Evolutionary conservation across 2,329 filamentous ascomycete species (phyloP).

Genomic region (Zymoseptoria crescenta): DNA sequence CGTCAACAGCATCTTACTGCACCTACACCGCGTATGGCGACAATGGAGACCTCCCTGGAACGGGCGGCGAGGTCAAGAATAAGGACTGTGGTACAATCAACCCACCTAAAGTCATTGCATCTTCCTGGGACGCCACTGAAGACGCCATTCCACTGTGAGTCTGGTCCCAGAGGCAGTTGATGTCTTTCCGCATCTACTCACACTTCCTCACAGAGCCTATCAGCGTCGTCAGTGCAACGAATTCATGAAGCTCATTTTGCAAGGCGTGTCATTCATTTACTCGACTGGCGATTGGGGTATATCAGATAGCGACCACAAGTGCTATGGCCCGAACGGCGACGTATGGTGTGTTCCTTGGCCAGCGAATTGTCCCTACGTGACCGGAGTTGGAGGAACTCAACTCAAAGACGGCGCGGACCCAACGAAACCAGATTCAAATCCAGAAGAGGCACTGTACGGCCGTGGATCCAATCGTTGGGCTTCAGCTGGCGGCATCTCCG

Average conservation of each 20-base stretch:
- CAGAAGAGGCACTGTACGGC: neutral
- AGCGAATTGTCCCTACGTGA: slow-evolving; percentile 15
- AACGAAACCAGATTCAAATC: neutral
- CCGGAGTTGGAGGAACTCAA: slow-evolving; percentile 1
- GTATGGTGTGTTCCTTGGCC: neutral
- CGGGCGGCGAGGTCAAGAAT: slow-evolving; percentile 21
- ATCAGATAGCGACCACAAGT: slow-evolving; percentile 12
- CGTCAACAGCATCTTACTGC: slow-evolving; percentile 8
- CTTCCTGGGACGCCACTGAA: neutral
- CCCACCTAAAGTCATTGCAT: neutral
- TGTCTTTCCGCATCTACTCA: neutral
- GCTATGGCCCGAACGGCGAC: slow-evolving; percentile 16
- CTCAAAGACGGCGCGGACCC: slow-evolving; percentile 1
- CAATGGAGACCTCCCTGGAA: slow-evolving; percentile 10
- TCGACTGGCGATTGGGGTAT: slow-evolving; percentile 39
- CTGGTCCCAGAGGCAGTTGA: neutral
- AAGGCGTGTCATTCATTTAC: slow-evolving; percentile 44
- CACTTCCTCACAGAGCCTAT: slow-evolving; percentile 35
- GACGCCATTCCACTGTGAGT: neutral
- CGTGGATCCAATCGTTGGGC: neutral
- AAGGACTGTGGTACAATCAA: neutral
- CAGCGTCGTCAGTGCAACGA: slow-evolving; percentile 45
- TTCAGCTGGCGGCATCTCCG: neutral
- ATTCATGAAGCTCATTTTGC: slow-evolving; percentile 50
- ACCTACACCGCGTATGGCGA: slow-evolving; percentile 13